A percentile compares a stretch with the other conserved stretches of the same genome.
phyloP scores from a whole-genome alignment of 2,329 filamentous ascomycete genomes.

The Sphaerulina musiva region DNA sequence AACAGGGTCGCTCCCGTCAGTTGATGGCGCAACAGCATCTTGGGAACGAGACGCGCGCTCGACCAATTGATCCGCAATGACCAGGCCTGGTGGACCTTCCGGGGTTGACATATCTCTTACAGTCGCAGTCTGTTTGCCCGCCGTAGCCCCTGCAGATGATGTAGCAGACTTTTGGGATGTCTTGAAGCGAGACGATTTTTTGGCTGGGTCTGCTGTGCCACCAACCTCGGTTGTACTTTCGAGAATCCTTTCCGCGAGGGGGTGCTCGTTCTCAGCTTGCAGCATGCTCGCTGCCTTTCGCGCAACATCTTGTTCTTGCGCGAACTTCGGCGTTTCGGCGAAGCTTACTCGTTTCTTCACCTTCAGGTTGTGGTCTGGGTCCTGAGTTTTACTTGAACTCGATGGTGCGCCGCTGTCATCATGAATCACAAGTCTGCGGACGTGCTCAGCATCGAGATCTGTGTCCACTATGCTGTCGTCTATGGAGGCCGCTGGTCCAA shows the following conservation, averaged over 20 bases:
- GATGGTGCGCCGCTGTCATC: conserved; percentile 16
- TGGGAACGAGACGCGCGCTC: conserved; percentile 39
- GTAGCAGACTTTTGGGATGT: neutral
- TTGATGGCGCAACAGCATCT: conserved; percentile 30
- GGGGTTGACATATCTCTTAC: neutral
- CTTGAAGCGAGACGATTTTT: neutral
- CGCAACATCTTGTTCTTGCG: conserved; percentile 38
- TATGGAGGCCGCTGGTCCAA: conserved; percentile 45
- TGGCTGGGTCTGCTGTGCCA: neutral
- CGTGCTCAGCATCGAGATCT: conserved; percentile 48
- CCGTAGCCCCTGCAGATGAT: neutral
- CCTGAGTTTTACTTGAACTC: conserved; percentile 20
- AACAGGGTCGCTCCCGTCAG: conserved; percentile 51
- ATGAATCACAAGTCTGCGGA: conserved; percentile 48
- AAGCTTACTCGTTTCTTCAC: conserved; percentile 70
- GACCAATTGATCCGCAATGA: conserved; percentile 47
- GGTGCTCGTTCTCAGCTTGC: conserved; percentile 19
- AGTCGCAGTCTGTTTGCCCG: neutral
- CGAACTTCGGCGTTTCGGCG: conserved; percentile 65
- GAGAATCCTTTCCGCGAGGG: conserved; percentile 36
- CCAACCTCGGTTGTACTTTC: conserved; percentile 33
- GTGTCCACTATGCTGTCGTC: conserved; percentile 32
- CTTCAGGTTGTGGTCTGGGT: conserved; percentile 30
- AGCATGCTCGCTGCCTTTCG: conserved; percentile 22
- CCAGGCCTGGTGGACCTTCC: conserved; percentile 25